phyloP scores from a whole-genome alignment of 768 basidiomycete species.

The Baorangia bicolor region DNA sequence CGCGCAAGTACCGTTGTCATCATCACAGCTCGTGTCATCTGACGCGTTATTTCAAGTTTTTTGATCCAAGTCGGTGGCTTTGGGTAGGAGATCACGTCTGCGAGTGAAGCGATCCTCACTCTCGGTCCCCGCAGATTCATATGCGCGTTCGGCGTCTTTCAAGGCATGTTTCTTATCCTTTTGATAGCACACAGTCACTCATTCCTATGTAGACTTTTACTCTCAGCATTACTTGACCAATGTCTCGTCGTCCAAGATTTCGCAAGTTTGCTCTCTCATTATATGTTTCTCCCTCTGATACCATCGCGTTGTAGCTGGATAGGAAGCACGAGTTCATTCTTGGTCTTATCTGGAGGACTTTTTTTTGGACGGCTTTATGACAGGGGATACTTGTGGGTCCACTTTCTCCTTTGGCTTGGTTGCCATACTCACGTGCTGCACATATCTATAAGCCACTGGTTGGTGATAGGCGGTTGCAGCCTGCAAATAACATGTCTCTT shows the following conservation, averaged over 20 bases:
- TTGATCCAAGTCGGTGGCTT: slow-evolving; percentile 39
- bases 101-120: not conserved
- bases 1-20: slow-evolving; percentile 16
- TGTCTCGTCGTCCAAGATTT: slow-evolving; percentile 36
- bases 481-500: slow-evolving; percentile 44
- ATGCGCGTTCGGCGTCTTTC: slow-evolving; percentile 41
- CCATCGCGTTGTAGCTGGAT: slow-evolving; percentile 36
- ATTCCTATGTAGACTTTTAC: slow-evolving; percentile 36
- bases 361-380: slow-evolving; percentile 52
- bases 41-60: slow-evolving; percentile 22
- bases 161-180: slow-evolving; percentile 25
- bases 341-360: slow-evolving; percentile 44
- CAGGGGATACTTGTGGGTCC: slow-evolving; percentile 47
- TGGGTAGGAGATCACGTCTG: slow-evolving; percentile 23
- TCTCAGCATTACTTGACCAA: slow-evolving; percentile 36
- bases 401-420: not conserved
- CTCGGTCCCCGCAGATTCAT: slow-evolving; percentile 26
- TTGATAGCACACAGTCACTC: not conserved
- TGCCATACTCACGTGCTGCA: not conserved
- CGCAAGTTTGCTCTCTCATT: slow-evolving; percentile 24
- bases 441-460: slow-evolving; percentile 33
- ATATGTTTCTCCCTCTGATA: not conserved
- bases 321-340: slow-evolving; percentile 48
- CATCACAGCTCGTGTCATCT: not conserved
- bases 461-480: slow-evolving; percentile 44